Evolutionary conservation across 306 rosid genomes (phyloP).

Genomic region (Cicer yamashitae): DNA sequence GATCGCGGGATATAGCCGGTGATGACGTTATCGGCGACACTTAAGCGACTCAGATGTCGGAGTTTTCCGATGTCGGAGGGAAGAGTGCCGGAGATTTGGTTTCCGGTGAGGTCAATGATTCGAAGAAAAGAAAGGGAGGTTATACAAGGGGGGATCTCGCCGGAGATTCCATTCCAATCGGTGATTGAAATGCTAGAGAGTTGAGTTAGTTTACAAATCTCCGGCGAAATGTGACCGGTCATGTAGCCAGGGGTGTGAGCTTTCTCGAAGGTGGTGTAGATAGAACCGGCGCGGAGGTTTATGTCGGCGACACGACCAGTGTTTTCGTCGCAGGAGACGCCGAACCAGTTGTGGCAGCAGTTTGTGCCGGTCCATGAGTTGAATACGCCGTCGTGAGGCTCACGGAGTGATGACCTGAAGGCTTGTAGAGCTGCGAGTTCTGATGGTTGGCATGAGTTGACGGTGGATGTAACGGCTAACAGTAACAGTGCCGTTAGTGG

Average conservation of each 20-base stretch:
- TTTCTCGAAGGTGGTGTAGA: constrained; percentile 62
- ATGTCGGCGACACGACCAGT: constrained; percentile 71
- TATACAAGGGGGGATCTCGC: constrained; percentile 73
- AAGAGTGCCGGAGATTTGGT: constrained; percentile 61
- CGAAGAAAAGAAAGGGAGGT: constrained; percentile 66
- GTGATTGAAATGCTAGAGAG: constrained; percentile 73
- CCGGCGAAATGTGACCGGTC: constrained; percentile 72
- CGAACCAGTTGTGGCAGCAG: constrained; percentile 80
- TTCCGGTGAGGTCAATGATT: constrained; percentile 77
- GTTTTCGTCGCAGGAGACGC: constrained; percentile 69
- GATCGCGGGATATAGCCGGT: constrained; percentile 67
- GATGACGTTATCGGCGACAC: constrained; percentile 68
- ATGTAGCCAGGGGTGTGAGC: constrained; percentile 63
- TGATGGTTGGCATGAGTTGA: constrained; percentile 64
- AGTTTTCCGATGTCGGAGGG: constrained; percentile 69
- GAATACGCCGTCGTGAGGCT: constrained; percentile 59
- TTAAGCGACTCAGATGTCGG: constrained; percentile 51
- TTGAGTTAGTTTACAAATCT: constrained; percentile 63
- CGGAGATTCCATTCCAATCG: constrained; percentile 87
- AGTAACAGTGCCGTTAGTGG: constrained; percentile 33
- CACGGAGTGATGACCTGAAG: constrained; percentile 67
- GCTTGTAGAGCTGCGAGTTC: constrained; percentile 68
- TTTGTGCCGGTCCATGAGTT: constrained; percentile 81
- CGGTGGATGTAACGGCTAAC: constrained; percentile 39
- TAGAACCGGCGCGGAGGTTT: constrained; percentile 77